Evolutionary conservation across 225 moss, liverwort and hornwort genomes (phyloP), one percentile per base, ranked within the genome.

Genomic region (Sphagnum tenellum): DNA sequence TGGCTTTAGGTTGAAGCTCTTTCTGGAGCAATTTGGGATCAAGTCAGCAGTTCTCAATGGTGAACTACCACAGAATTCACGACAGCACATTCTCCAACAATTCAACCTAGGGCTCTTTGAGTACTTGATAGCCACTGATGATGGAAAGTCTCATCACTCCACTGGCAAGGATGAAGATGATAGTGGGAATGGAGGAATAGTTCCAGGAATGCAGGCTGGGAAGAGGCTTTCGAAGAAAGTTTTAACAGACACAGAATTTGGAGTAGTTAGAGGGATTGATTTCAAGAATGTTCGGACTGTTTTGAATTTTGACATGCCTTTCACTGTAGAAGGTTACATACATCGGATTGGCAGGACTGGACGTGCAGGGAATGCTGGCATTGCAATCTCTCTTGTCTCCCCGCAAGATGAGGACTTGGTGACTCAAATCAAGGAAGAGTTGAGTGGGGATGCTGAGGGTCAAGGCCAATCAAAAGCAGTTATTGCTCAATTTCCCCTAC

Each of bases 341-440:
- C 96, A 98, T 74, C 90, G 96, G 3, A 86, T 98, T 51, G 96
- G 96, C 14, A 84, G 96, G 68, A 98, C 96, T 55, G 96, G 96
- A 5, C 81, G 96, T 47, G 96, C 96, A 69, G 96, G 96, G 46
- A 90, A 84, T 75, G 70, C 81, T 53, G 96, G 96, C 50, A 90
- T 93, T 56, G 82, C 96, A 55, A 77, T 98, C 59, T 90, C 96
- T 47, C 74, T 96, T 45, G 92, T 90, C 10, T 67, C 79, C 56
- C 78, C 78, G 60, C 77, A 90, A 66, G 89, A 96, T 70, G 88
- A 87, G 61, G 76, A 61, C 8, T 60, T 88, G 3, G 45, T 90
- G 67, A 66, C 45, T 64, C 72, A 82, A 60, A 80, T 96, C 66
- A 88, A 90, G 76, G 77, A 75, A 56, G 82, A 88, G 64, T 63